Conservation (phyloP, 2,329 filamentous ascomycete genomes). For the Botrytis pseudocinerea region DNA sequence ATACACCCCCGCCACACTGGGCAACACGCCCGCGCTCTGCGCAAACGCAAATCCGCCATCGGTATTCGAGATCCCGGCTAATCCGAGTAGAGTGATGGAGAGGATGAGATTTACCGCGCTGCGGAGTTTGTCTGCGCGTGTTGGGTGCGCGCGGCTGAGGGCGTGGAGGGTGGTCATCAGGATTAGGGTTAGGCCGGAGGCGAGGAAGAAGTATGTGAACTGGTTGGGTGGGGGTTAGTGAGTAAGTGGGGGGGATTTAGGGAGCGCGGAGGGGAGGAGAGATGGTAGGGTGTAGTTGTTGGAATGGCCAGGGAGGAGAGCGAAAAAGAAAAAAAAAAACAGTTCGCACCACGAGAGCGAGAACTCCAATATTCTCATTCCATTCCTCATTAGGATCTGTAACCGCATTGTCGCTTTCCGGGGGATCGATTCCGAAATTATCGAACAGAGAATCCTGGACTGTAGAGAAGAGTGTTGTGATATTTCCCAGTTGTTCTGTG, state of each 20-base stretch:
- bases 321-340: background rate
- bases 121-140: conserved; percentile 12
- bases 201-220: conserved; percentile 36
- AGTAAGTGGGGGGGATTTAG: background rate
- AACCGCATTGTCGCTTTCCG: background rate
- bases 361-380: conserved; percentile 26
- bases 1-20: conserved; percentile 15
- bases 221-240: conserved; percentile 3
- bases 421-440: conserved; percentile 26
- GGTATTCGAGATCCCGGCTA: conserved; percentile 22
- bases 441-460: conserved; percentile 33
- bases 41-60: conserved; percentile 21
- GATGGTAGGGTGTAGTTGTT: background rate
- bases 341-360: conserved; percentile 29
- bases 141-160: conserved; percentile 23
- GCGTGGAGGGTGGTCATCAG: conserved; percentile 32
- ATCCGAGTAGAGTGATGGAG: background rate
- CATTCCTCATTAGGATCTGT: conserved; percentile 29
- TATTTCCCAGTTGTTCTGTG: conserved; percentile 3
- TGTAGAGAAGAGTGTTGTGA: conserved; percentile 20
- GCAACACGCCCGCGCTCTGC: conserved; percentile 25
- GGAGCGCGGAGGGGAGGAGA: no score
- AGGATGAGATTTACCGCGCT: conserved; percentile 20
- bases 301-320: background rate
- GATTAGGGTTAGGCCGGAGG: conserved; percentile 31